These are phyloP conservation scores for Ogataea ramenticola DNA, from an alignment of 805 yeast genomes.

Conservation along the genomic window DNA sequence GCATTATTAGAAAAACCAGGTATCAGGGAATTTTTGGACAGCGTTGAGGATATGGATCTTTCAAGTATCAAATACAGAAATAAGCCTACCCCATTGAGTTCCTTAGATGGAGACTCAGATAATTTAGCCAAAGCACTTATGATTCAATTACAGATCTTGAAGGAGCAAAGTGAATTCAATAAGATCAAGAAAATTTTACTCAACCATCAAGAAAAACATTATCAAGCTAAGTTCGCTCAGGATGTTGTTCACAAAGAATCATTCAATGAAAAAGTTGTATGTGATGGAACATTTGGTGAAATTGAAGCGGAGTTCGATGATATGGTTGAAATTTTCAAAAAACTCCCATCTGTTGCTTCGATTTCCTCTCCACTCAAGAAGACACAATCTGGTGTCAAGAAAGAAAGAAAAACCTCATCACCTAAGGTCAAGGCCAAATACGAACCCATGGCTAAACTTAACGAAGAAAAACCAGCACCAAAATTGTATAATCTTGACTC, in stretches of 20 bases:
- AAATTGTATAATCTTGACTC: no score
- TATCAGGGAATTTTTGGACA: slow-evolving; percentile 18
- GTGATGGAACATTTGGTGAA: slow-evolving; percentile 14
- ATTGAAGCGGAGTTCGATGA: slow-evolving; percentile 9
- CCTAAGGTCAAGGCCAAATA: no score
- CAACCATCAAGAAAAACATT: slow-evolving; percentile 8
- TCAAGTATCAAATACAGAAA: slow-evolving; percentile 5
- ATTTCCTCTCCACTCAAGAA: not conserved
- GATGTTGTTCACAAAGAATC: slow-evolving; percentile 5
- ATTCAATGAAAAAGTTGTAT: slow-evolving; percentile 11
- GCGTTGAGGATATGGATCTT: slow-evolving; percentile 9
- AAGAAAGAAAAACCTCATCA: no score
- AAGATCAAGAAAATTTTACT: slow-evolving; percentile 13
- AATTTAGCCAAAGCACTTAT: slow-evolving; percentile 13
- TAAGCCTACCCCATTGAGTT: slow-evolving; percentile 16
- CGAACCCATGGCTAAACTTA: no score
- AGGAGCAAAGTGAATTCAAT: slow-evolving; percentile 21
- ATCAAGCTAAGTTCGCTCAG: slow-evolving; percentile 11
- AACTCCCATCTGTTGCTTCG: not conserved
- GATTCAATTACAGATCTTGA: slow-evolving; percentile 24
- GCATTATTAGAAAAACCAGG: slow-evolving; percentile 37
- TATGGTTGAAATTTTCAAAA: slow-evolving; percentile 10
- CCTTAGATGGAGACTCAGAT: slow-evolving; percentile 20
- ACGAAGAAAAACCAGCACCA: no score
- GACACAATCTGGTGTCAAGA: no score